phyloP scores from a whole-genome alignment of 768 basidiomycete species.

The Cystobasidium onofrii region DNA sequence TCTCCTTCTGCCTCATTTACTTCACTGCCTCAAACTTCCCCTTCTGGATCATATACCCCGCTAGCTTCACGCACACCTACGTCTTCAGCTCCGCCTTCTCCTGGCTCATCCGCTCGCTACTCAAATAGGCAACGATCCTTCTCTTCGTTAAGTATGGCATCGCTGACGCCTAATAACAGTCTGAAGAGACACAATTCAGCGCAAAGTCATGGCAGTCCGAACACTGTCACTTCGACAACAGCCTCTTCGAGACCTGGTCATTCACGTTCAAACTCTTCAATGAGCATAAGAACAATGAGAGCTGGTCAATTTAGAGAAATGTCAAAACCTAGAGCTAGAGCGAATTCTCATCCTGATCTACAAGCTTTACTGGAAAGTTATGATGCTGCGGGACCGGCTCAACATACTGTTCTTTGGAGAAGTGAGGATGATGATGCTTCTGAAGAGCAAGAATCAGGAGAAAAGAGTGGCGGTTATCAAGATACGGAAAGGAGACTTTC shows the following conservation, averaged over 20 bases:
- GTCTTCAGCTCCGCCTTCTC: neutral
- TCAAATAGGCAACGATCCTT: slow-evolving; percentile 12
- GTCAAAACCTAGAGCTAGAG: slow-evolving; percentile 12
- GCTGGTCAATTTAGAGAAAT: neutral
- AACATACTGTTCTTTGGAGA: neutral
- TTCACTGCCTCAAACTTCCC: neutral
- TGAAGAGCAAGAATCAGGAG: neutral
- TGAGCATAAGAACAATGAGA: neutral
- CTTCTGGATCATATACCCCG: neutral
- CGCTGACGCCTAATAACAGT: neutral
- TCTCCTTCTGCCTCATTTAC: neutral
- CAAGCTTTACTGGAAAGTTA: slow-evolving; percentile 27
- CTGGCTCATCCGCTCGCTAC: neutral
- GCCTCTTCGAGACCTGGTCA: slow-evolving; percentile 5
- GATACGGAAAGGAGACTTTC: neutral
- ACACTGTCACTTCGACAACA: neutral
- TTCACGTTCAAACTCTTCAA: slow-evolving; percentile 4
- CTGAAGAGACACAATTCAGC: neutral
- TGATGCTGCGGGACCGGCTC: slow-evolving; percentile 2
- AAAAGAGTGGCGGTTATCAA: neutral
- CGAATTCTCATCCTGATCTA: slow-evolving; percentile 23
- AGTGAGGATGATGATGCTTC: neutral
- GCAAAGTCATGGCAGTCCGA: neutral
- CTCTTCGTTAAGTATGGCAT: slow-evolving; percentile 8
- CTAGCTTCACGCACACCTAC: neutral